phyloP scores from a whole-genome alignment of 768 basidiomycete species.

The Tylopilus balloui region DNA sequence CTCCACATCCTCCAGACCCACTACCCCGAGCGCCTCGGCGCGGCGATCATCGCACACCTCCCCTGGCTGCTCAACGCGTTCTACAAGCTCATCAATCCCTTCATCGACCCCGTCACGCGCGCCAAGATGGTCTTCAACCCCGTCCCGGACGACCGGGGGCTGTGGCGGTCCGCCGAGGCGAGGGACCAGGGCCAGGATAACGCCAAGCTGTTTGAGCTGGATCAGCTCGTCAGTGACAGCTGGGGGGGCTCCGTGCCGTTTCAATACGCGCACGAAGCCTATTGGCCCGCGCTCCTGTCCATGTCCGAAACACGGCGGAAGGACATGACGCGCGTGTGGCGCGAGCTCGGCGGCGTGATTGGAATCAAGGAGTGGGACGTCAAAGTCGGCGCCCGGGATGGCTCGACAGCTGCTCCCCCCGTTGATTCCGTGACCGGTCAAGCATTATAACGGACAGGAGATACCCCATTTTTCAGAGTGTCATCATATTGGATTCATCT shows the following conservation, averaged over 20 bases:
- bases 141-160: constrained; percentile 20
- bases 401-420: neutral
- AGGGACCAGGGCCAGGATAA: constrained; percentile 17
- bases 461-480: neutral
- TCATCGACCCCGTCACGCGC: constrained; percentile 80
- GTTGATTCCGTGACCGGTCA: constrained; percentile 1
- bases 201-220: constrained; percentile 51
- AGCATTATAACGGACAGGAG: constrained; percentile 6
- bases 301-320: constrained; percentile 49
- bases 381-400: constrained; percentile 38
- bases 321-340: constrained; percentile 59
- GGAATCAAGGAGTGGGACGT: constrained; percentile 81
- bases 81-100: constrained; percentile 72
- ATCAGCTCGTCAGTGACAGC: constrained; percentile 63
- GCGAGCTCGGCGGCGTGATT: constrained; percentile 57
- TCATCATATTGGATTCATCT: neutral
- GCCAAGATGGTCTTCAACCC: constrained; percentile 76
- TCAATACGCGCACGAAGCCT: constrained; percentile 67
- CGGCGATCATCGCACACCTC: constrained; percentile 71
- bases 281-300: constrained; percentile 64
- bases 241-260: constrained; percentile 71
- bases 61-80: constrained; percentile 74
- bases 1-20: constrained; percentile 72
- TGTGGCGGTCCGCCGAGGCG: constrained; percentile 25
- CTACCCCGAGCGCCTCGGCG: constrained; percentile 82